Conservation (phyloP, 495 filamentous ascomycete species). For the Xylaria acuta region DNA sequence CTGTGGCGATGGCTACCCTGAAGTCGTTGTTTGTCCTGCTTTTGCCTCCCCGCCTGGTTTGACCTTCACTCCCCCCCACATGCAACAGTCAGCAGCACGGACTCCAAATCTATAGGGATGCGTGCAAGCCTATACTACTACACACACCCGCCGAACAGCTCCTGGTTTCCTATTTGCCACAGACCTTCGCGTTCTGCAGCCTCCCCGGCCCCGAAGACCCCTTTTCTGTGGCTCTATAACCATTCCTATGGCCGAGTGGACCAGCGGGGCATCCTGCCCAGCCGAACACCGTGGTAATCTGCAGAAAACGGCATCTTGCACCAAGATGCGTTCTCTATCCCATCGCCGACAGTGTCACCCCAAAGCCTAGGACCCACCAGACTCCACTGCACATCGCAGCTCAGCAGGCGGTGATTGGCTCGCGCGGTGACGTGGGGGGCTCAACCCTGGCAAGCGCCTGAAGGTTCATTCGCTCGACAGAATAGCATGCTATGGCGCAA, state of each 20-base stretch:
- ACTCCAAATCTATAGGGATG: neutral
- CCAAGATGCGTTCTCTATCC: constrained; percentile 16
- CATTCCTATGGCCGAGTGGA: constrained; percentile 25
- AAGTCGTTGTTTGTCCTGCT: neutral
- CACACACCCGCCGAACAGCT: neutral
- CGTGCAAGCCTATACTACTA: neutral
- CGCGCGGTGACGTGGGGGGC: constrained; percentile 3
- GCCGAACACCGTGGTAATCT: constrained; percentile 7
- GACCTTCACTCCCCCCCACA: neutral
- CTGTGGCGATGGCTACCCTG: neutral
- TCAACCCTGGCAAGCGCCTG: constrained; percentile 4
- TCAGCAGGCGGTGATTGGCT: constrained; percentile 1
- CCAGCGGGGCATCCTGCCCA: constrained; percentile 16
- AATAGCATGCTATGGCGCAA: constrained; percentile 43
- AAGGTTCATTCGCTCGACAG: constrained; percentile 34
- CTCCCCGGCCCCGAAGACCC: neutral
- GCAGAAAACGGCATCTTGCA: constrained; percentile 15
- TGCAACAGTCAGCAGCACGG: constrained; percentile 19
- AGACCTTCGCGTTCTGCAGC: constrained; percentile 11
- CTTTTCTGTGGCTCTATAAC: neutral
- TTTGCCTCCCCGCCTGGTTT: constrained; percentile 1
- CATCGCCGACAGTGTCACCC: neutral
- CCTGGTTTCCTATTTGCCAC: constrained; percentile 21
- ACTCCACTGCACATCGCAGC: neutral
- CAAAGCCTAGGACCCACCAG: neutral